A percentile compares a stretch with the other conserved stretches of the same genome.
phyloP scores from a whole-genome alignment of 495 filamentous ascomycete species.

The Pyrenula aspistea region DNA sequence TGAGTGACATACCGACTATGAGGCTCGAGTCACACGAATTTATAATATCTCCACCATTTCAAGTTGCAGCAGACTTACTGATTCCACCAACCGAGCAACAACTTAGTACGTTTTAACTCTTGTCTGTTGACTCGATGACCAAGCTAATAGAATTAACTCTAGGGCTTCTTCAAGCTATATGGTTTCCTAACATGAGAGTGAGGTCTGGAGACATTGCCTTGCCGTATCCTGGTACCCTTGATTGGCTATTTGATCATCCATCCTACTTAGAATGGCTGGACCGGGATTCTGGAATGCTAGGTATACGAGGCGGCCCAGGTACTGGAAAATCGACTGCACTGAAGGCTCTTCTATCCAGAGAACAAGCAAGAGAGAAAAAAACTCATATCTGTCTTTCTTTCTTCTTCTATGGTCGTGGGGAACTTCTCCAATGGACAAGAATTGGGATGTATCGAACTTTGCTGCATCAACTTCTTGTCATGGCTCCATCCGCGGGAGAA shows the following conservation, averaged over 20 bases:
- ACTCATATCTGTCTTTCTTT: slow-evolving; percentile 21
- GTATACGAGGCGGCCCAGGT: background rate
- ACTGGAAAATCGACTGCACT: background rate
- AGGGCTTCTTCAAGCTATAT: background rate
- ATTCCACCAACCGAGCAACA: background rate
- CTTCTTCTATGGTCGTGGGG: slow-evolving; percentile 24
- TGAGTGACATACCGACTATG: background rate
- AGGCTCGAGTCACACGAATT: background rate
- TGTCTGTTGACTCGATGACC: background rate
- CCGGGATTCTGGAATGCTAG: background rate
- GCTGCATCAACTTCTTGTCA: slow-evolving; percentile 18
- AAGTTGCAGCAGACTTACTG: background rate
- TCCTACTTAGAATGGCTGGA: background rate
- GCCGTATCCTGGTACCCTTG: background rate
- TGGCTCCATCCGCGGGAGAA: slow-evolving; percentile 5
- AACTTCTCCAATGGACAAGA: slow-evolving; percentile 15
- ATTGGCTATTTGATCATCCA: background rate
- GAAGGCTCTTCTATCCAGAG: background rate
- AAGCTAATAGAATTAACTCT: background rate
- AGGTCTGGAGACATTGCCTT: background rate
- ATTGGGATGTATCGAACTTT: slow-evolving; percentile 22
- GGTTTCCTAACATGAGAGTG: background rate
- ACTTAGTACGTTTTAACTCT: background rate
- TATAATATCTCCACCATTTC: background rate
- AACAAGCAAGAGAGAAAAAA: background rate